phyloP scores from a whole-genome alignment of 2,329 filamentous ascomycete genomes.

The Clonostachys sp. region DNA sequence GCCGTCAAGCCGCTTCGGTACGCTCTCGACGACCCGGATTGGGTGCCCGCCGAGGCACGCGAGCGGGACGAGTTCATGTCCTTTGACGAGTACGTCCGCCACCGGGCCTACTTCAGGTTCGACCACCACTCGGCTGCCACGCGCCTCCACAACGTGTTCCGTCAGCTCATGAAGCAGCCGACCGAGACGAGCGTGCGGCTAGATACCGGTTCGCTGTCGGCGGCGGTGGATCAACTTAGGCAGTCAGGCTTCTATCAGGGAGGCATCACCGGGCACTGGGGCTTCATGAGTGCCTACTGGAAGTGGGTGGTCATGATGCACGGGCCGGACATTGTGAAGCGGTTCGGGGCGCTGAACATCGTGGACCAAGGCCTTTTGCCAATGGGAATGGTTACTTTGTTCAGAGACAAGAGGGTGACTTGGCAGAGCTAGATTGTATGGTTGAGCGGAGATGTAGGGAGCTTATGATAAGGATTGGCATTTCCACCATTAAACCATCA shows the following conservation, averaged over 20 bases:
- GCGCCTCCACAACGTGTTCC: constrained; percentile 24
- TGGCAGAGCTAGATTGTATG: constrained; percentile 24
- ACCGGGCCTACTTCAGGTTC: constrained; percentile 33
- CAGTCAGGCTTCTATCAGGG: constrained; percentile 6
- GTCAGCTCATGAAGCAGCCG: constrained; percentile 25
- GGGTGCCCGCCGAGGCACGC: constrained; percentile 17
- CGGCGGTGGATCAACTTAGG: constrained; percentile 11
- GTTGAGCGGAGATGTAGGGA: neutral
- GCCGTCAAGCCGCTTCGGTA: constrained; percentile 3
- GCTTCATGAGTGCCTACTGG: constrained; percentile 35
- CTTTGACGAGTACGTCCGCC: constrained; percentile 35
- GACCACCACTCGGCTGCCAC: constrained; percentile 6
- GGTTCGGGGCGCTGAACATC: constrained; percentile 38
- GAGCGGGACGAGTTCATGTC: constrained; percentile 33
- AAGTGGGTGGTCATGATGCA: constrained; percentile 40
- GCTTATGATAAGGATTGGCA: too few species aligned
- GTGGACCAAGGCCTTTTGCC: constrained; percentile 38
- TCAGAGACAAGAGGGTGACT: constrained; percentile 34
- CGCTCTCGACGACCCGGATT: constrained; percentile 12
- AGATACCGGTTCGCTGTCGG: constrained; percentile 13
- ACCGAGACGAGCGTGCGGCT: constrained; percentile 14
- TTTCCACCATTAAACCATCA: too few species aligned
- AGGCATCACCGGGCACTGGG: constrained; percentile 18
- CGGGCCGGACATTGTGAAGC: constrained; percentile 33
- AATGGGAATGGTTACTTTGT: constrained; percentile 39